Evolutionary conservation across 768 basidiomycete genomes (phyloP), one percentile per base, ranked within the genome.

Genomic region (Boletellus emodensis): DNA sequence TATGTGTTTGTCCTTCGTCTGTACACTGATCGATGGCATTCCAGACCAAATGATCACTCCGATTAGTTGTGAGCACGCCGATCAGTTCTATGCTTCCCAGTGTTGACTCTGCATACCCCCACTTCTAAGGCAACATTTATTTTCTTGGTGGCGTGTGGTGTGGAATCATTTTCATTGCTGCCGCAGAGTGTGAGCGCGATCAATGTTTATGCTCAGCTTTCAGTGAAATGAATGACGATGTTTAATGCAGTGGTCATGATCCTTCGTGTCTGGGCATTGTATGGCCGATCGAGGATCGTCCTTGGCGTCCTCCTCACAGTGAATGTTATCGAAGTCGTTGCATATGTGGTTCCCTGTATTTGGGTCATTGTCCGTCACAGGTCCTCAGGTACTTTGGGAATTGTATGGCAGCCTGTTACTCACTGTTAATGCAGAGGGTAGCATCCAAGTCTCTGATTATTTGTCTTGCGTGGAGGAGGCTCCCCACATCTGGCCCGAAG

Each of bases 221-320:
- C 10, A 22, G 17, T 7, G 6, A 20, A 6, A 9, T 5, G 22
- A 13, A 35, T 26, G 22, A 46, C 14, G 1, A 3, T 3, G n/a
- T 6, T 28, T 22, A 44, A 15, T 42, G 10, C 10, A 56, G 57
- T 59, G 43, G 38, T 28, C 7, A 59, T 59, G 57, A 48, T 60
- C 22, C 46, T 60, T 10, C 58, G 53, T 32, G 40, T 60, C 18
- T 60, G 53, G 48, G 53, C 43, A 36, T 18, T 58, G 6, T 56
- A 58, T 24, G 4, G 10, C 11, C 38, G 18, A 6, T 58, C 58
- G 5, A 56, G 30, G 33, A 28, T 48, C 12, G 26, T 59, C 4
- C 49, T 59, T 18, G 33, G 44, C 1, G 17, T 41, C 13, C 58
- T 60, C 24, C 53, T 60, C 17, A 9, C 38, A 1, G 34, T 56